Conservation (phyloP, 768 basidiomycete species). For the Tubosaeta brunneosetosa region DNA sequence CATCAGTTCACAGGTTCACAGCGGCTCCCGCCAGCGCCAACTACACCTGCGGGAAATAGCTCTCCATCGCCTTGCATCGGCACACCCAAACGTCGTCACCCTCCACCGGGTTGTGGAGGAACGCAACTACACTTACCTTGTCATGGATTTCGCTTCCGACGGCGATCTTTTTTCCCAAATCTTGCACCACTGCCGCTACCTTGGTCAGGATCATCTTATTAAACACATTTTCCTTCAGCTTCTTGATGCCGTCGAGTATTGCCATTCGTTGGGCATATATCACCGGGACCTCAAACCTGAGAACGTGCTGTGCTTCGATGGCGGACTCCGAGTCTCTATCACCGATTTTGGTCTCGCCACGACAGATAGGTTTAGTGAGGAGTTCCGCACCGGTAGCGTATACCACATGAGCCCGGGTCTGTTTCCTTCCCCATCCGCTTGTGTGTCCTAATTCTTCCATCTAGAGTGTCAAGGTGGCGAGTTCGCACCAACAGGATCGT, state of each 20-base stretch:
- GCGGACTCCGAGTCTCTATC: slow-evolving; percentile 73
- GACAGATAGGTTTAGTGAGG: slow-evolving; percentile 75
- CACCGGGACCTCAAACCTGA: slow-evolving; percentile 98
- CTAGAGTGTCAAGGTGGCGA: slow-evolving; percentile 82
- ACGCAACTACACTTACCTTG: slow-evolving; percentile 73
- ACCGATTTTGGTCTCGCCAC: slow-evolving; percentile 97
- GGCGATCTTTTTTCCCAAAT: slow-evolving; percentile 94
- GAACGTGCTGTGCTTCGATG: slow-evolving; percentile 83
- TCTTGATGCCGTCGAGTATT: slow-evolving; percentile 89
- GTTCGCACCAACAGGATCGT: slow-evolving; percentile 58
- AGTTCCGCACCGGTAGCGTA: slow-evolving; percentile 95
- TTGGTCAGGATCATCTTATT: slow-evolving; percentile 81
- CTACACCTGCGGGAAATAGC: slow-evolving; percentile 87
- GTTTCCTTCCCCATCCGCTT: slow-evolving; percentile 19
- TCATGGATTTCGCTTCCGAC: slow-evolving; percentile 90
- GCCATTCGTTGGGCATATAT: slow-evolving; percentile 87
- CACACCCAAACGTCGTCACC: slow-evolving; percentile 78
- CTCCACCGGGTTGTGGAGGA: slow-evolving; percentile 88
- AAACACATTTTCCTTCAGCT: slow-evolving; percentile 90
- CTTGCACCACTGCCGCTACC: slow-evolving; percentile 64
- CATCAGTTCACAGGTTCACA: slow-evolving; percentile 45
- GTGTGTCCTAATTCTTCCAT: slow-evolving; percentile 20
- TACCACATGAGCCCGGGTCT: slow-evolving; percentile 96
- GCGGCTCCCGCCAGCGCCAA: slow-evolving; percentile 52
- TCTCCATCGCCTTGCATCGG: slow-evolving; percentile 70